Evolutionary conservation across 371 early-diverging fungal species (phyloP), one percentile per base, ranked within the genome.

Genomic region (Mucor saturninus): DNA sequence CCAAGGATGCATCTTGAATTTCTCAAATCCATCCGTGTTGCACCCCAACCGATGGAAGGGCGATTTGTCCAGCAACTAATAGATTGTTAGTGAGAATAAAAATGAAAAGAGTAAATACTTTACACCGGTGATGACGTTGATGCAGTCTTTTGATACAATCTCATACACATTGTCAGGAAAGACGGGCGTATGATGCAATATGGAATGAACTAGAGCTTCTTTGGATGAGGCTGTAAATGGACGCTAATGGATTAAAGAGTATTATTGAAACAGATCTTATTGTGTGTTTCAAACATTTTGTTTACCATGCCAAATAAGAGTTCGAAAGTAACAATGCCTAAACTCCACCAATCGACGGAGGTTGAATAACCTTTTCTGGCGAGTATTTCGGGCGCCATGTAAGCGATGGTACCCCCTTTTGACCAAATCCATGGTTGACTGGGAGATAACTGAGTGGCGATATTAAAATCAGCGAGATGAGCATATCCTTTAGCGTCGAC

Each of bases 401-500:
- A 91, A 30, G 88, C 86, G 76, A 84, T 82, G 10, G 89, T 86
- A 14, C 93, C 92, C 43, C 89, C 91, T 32, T 87, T 79, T 35
- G 86, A 80, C 72, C 74, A 73, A 39, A 73, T 74, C 48, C 89
- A 58, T 5, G 87, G 86, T 56, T 83, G 79, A 13, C 76, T 75
- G 7, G 75, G 77, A 43, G 74, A 80, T 62, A 73, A 85, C 55
- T 82, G 81, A 6, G 85, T 82, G 10, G 93, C 93, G 64, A 91
- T 87, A 70, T 93, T 93, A 64, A 96, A 96, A 76, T 96, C 96
- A 4, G 93, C 89, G 53, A 96, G 69, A 58, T 92, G 91, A 5
- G 87, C 89, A 64, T 94, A 93, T 14, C 95, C 95, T 30, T 84
- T 77, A 40, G 82, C 83, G 61, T 94, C 94, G 51, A 97, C 69